Base-by-base conservation (phyloP, 1,284 basidiomycete species). In the Mycena citricolor region DNA sequence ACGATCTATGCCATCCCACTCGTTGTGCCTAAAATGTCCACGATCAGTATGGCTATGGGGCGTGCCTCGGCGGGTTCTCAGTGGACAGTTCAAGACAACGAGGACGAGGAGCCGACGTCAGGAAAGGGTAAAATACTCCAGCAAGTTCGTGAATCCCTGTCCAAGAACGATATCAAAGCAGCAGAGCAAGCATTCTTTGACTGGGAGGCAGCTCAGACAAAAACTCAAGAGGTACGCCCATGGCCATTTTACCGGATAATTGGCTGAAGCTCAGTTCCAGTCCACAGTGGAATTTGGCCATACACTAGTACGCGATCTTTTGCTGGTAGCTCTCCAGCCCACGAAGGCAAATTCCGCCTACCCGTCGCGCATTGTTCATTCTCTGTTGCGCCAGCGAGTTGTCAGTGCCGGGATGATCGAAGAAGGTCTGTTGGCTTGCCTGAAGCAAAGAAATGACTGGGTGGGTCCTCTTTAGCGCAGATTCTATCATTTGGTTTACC, bases 1-100 rank as follows among this genome's bases (percentile, higher is more conserved):
- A 75, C 67, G 20, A 61, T 88, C 8, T 62, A 84, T 25, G 70
- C 79, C 20, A 65, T 86, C 1, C 85, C 86, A 0, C 63, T 77
- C 41, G 65, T 63, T 1, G 66, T 76, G 3, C 78, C 76, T n/a
- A 17, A 23, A 11, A 38, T 31, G 32, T 48, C 42, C 14, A 48
- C 41, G 10, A 44, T 47, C 23, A 28, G 31, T 16, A 51, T 41
- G 14, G 42, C 54, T 19, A 45, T 43, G 31, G 39, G 49, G 28
- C 58, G 43, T 34, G 57, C 59, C 40, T 10, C 90, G 89, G 5
- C 79, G 88, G 53, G 94, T 63, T 70, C 93, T 92, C 90, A 88
- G 91, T 25, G 82, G 49, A 19, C 51, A 11, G 49, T 34, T 8
- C 42, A 38, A 17, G 32, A 39, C 5, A n/a, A 19, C 3, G 36